Conservation (phyloP, 331 rosid genomes). For the Rhamnella rubrinervis region DNA sequence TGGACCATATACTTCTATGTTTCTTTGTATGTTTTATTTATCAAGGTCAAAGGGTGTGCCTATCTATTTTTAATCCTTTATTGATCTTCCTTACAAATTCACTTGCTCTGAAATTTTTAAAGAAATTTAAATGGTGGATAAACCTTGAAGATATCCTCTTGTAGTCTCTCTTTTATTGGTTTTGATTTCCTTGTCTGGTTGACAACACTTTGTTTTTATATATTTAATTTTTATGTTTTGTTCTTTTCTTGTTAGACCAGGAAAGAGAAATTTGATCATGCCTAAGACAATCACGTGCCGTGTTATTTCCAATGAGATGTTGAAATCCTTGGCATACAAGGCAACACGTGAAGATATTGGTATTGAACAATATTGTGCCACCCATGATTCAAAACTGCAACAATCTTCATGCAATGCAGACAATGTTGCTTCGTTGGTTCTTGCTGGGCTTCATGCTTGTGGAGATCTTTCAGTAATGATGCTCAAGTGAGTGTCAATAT, state of each 20-base stretch:
- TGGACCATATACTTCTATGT: too few relatives aligned
- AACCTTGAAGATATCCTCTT: not conserved
- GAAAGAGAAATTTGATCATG: slow-evolving; percentile 45
- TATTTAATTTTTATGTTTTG: not conserved
- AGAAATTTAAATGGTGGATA: too few relatives aligned
- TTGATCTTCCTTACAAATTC: too few relatives aligned
- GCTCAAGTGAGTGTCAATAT: slow-evolving; percentile 67
- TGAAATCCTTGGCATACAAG: slow-evolving; percentile 62
- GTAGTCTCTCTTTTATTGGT: not conserved
- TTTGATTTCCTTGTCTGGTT: slow-evolving; percentile 9
- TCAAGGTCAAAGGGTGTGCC: too few relatives aligned
- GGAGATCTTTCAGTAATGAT: slow-evolving; percentile 93
- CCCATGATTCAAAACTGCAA: slow-evolving; percentile 27
- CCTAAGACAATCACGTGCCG: slow-evolving; percentile 81
- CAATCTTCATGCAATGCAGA: slow-evolving; percentile 30
- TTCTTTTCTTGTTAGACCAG: slow-evolving; percentile 50
- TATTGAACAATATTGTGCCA: slow-evolving; percentile 12
- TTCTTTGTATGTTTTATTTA: too few relatives aligned
- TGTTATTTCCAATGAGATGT: slow-evolving; percentile 64
- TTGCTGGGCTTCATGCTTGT: slow-evolving; percentile 98
- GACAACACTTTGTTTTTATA: too few relatives aligned
- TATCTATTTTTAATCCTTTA: too few relatives aligned
- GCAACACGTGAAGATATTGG: slow-evolving; percentile 38
- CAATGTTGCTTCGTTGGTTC: slow-evolving; percentile 51
- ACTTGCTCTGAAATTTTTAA: too few relatives aligned